Evolutionary conservation across 2,329 filamentous ascomycete species (phyloP).

Genomic region (Ilyonectria robusta): DNA sequence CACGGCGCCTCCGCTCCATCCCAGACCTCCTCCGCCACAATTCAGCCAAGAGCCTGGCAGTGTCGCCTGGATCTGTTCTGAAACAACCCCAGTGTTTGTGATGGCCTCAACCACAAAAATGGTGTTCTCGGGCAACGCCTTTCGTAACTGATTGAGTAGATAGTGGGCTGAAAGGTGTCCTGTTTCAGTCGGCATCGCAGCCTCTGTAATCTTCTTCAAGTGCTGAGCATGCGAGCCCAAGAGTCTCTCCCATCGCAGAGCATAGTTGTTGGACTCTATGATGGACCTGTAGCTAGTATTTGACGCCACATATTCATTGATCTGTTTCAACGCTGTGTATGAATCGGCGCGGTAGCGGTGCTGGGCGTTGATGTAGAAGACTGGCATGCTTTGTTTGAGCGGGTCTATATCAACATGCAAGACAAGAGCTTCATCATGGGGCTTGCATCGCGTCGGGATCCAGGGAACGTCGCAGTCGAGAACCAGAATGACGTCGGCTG

Average conservation of each 20-base stretch:
- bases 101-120: conserved; percentile 86
- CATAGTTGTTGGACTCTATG: conserved; percentile 64
- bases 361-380: conserved; percentile 79
- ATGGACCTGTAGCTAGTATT: conserved; percentile 52
- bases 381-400: conserved; percentile 79
- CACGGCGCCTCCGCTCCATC: conserved; percentile 82
- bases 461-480: conserved; percentile 93
- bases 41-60: conserved; percentile 83
- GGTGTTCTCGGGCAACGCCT: conserved; percentile 62
- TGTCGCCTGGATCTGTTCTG: conserved; percentile 79
- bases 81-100: conserved; percentile 76
- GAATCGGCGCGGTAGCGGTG: conserved; percentile 73
- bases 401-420: conserved; percentile 78
- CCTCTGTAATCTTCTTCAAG: conserved; percentile 70
- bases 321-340: conserved; percentile 75
- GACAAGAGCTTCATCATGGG: conserved; percentile 65
- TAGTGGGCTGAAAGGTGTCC: conserved; percentile 62
- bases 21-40: conserved; percentile 84
- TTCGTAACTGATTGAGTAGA: conserved; percentile 50
- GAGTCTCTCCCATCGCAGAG: conserved; percentile 54
- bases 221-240: conserved; percentile 72
- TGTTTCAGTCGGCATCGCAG: conserved; percentile 70
- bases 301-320: conserved; percentile 60
- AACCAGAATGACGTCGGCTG: conserved; percentile 87
- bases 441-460: conserved; percentile 83